Evolutionary conservation across 1,284 basidiomycete species (phyloP).

Genomic region (Exobasidium cylindrosporum): DNA sequence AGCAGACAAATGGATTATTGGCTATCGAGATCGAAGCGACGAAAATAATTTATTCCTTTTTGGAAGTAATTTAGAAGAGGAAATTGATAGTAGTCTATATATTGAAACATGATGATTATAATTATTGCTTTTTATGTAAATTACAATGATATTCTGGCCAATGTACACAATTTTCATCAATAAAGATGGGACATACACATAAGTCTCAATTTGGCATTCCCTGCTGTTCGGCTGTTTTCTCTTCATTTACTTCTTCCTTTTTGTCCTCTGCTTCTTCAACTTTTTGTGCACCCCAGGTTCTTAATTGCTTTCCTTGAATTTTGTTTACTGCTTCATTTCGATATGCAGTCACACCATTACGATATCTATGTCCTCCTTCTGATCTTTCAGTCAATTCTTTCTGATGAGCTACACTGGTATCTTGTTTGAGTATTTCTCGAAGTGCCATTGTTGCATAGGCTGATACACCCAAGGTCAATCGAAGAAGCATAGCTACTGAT

Average conservation of each 20-base stretch:
- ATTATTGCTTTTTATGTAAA: background rate
- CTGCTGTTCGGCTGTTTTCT: too few relatives aligned
- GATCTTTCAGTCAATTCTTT: conserved; percentile 26
- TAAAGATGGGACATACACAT: too few relatives aligned
- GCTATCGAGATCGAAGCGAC: conserved; percentile 7
- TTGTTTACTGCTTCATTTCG: background rate
- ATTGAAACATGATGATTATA: too few relatives aligned
- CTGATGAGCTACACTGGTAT: conserved; percentile 43
- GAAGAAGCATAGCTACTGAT: conserved; percentile 35
- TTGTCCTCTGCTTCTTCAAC: background rate
- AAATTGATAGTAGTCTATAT: too few relatives aligned
- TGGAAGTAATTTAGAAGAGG: too few relatives aligned
- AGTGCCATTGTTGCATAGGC: conserved; percentile 53
- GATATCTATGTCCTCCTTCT: background rate
- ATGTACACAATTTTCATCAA: too few relatives aligned
- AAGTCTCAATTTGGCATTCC: too few relatives aligned
- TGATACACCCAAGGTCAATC: conserved; percentile 43
- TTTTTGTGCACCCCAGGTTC: background rate
- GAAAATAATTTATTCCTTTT: background rate
- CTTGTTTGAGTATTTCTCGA: conserved; percentile 49
- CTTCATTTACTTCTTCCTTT: background rate
- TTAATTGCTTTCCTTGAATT: background rate
- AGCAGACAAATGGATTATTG: conserved; percentile 6
- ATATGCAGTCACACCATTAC: background rate
- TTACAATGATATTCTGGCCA: background rate